Evolutionary conservation across 352 stramenopile genomes (phyloP).

Genomic region (Saprolegnia diclina): DNA sequence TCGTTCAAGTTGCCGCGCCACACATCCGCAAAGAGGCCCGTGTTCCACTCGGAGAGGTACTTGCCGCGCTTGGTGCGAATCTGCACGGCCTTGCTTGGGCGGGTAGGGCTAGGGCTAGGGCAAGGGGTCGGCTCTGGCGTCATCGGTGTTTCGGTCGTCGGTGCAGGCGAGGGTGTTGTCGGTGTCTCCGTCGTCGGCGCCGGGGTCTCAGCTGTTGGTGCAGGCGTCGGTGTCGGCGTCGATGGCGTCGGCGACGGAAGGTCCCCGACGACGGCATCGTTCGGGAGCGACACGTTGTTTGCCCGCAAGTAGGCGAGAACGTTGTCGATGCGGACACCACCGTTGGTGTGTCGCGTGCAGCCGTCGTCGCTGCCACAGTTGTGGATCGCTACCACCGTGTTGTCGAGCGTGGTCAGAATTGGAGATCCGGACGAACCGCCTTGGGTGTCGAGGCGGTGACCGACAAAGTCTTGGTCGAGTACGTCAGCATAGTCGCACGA

Average conservation of each 20-base stretch:
- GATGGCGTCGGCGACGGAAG: not conserved
- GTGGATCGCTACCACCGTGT: conserved; percentile 62
- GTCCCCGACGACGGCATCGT: not conserved
- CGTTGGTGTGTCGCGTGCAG: not conserved
- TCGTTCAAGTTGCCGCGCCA: conserved; percentile 2
- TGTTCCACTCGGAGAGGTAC: conserved; percentile 12
- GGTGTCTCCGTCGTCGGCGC: not conserved
- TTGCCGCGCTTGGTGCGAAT: conserved; percentile 9
- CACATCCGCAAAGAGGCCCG: not conserved
- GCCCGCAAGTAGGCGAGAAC: conserved; percentile 47
- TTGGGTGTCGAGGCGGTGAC: conserved; percentile 60
- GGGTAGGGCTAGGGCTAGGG: not conserved
- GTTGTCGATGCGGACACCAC: conserved; percentile 31
- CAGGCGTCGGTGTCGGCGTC: not conserved
- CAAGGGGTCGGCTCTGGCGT: not conserved
- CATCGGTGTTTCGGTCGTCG: not conserved
- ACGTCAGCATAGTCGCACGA: conserved; percentile 10
- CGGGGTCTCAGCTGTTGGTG: not conserved
- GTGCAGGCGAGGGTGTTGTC: not conserved
- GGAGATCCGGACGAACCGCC: conserved; percentile 65
- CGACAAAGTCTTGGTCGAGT: not conserved
- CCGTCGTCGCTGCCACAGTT: conserved; percentile 37
- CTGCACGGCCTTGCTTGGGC: not conserved
- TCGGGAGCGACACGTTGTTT: conserved; percentile 36
- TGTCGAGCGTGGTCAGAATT: conserved; percentile 54